Percentiles rank a stretch among this genome's conserved stretches.
phyloP scores from a whole-genome alignment of 352 stramenopile species.

The Globisporangium iwayamae region DNA sequence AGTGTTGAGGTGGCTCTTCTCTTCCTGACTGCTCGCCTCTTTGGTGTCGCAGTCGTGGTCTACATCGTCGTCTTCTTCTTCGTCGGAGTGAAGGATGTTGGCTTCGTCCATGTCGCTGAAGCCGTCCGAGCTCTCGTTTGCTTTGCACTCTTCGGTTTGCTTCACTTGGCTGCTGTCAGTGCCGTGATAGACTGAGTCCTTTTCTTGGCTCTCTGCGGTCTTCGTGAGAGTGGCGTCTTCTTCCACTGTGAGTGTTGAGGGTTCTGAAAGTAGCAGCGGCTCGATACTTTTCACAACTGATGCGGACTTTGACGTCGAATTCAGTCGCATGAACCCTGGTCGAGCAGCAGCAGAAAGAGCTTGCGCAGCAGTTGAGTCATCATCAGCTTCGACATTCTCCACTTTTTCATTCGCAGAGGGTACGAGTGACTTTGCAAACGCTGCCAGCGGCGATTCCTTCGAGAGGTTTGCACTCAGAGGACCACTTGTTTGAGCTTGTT shows the following conservation, averaged over 20 bases:
- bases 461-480: not conserved
- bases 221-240: not conserved
- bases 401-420: not conserved
- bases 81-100: conserved; percentile 1
- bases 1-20: not conserved
- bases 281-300: not conserved
- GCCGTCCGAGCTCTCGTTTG: not conserved
- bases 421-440: conserved; percentile 7
- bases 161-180: not conserved
- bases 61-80: not conserved
- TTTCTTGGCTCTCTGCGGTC: not conserved
- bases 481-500: not conserved
- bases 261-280: not conserved
- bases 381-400: not conserved
- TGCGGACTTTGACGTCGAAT: not conserved
- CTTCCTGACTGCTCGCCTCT: not conserved
- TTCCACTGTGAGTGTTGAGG: not conserved
- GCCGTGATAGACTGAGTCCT: not conserved
- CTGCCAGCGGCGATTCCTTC: not conserved
- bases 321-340: not conserved
- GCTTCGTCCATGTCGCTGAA: conserved; percentile 10
- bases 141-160: not conserved
- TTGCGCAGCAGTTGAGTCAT: not conserved
- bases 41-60: not conserved
- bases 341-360: not conserved